These are phyloP conservation scores for Tetrapisispora namnaoensis DNA, from an alignment of 805 yeast species.

Conservation along the genomic window DNA sequence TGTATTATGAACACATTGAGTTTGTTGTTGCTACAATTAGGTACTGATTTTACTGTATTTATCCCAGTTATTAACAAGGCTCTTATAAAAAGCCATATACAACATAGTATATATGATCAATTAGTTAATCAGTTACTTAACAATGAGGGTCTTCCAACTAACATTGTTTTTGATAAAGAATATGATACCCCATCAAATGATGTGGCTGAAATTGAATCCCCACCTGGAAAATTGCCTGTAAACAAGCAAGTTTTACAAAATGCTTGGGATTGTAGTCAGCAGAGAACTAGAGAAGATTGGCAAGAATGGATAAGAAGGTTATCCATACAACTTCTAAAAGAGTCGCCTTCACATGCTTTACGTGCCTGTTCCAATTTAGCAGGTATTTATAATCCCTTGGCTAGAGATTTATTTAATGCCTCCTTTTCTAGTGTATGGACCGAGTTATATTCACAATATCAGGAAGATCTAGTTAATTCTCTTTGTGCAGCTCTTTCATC, in stretches of 20 bases:
- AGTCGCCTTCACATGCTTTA: slow-evolving; percentile 89
- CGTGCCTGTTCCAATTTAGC: slow-evolving; percentile 90
- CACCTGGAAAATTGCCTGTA: slow-evolving; percentile 64
- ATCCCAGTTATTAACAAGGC: slow-evolving; percentile 71
- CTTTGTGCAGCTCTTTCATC: slow-evolving; percentile 82
- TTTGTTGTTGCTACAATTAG: slow-evolving; percentile 68
- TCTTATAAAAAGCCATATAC: slow-evolving; percentile 51
- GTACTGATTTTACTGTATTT: slow-evolving; percentile 74
- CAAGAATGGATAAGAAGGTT: slow-evolving; percentile 91
- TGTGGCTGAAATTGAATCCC: slow-evolving; percentile 43
- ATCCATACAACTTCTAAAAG: slow-evolving; percentile 76
- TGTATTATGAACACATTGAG: slow-evolving; percentile 74
- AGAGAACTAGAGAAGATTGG: slow-evolving; percentile 93
- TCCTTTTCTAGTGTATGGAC: slow-evolving; percentile 95
- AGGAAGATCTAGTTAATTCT: slow-evolving; percentile 79
- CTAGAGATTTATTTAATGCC: slow-evolving; percentile 84
- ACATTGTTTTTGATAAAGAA: slow-evolving; percentile 58
- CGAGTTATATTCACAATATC: slow-evolving; percentile 78
- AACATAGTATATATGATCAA: slow-evolving; percentile 69
- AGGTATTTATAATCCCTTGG: slow-evolving; percentile 75
- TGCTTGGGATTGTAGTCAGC: slow-evolving; percentile 87
- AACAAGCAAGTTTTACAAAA: slow-evolving; percentile 55
- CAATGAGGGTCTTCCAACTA: slow-evolving; percentile 80
- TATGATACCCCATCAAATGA: slow-evolving; percentile 37
- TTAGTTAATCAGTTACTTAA: slow-evolving; percentile 66